These are phyloP conservation scores for Circinella umbellata DNA, from an alignment of 371 early-diverging fungal species.

Conservation along the genomic window DNA sequence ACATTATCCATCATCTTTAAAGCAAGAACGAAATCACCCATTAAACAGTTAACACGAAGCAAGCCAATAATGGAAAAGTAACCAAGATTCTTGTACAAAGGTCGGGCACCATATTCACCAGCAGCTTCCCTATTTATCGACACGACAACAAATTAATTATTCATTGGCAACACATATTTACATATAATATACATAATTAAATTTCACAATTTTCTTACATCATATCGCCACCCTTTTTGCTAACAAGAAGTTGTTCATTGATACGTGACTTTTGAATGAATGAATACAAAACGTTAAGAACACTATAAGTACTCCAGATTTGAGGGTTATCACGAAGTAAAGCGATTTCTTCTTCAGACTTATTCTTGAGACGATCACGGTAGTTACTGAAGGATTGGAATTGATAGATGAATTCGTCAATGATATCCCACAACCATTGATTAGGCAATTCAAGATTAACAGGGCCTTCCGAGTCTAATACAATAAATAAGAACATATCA, in stretches of 20 bases:
- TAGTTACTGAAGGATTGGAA: constrained; percentile 96
- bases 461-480: constrained; percentile 77
- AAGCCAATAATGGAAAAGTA: constrained; percentile 94
- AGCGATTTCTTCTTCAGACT: constrained; percentile 81
- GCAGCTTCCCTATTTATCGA: constrained; percentile 60
- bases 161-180: too few relatives aligned
- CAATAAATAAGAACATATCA: neutral
- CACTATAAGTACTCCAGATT: constrained; percentile 95
- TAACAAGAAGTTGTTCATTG: constrained; percentile 87
- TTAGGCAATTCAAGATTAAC: constrained; percentile 92
- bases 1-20: constrained; percentile 95
- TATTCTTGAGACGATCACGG: constrained; percentile 84
- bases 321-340: constrained; percentile 83
- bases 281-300: constrained; percentile 93
- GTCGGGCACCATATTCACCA: constrained; percentile 78
- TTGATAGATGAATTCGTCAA: constrained; percentile 98
- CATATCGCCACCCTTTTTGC: constrained; percentile 90
- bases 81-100: constrained; percentile 95
- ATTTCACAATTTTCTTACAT: constrained; percentile 34
- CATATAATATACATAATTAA: too few relatives aligned
- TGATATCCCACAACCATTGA: constrained; percentile 99
- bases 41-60: constrained; percentile 91
- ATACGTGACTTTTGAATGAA: constrained; percentile 93
- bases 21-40: constrained; percentile 94
- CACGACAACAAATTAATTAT: too few relatives aligned